Evolutionary conservation across 2,329 filamentous ascomycete genomes (phyloP).

Genomic region (Iodosphaeria phyllophila): DNA sequence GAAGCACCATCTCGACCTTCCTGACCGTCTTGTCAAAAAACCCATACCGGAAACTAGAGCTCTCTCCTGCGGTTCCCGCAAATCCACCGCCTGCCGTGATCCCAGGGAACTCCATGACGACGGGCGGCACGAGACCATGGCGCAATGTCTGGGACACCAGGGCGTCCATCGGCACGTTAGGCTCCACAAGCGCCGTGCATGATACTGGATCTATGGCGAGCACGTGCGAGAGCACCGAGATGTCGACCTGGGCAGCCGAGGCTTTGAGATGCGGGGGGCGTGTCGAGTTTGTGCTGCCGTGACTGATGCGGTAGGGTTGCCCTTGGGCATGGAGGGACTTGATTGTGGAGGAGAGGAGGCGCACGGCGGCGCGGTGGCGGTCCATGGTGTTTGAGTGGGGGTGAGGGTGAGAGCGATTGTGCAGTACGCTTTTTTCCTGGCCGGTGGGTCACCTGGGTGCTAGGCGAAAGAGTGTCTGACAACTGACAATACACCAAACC

Average conservation of each 20-base stretch:
- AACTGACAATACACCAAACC: too few species aligned
- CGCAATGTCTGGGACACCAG: conserved; percentile 46
- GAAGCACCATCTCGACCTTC: conserved; percentile 50
- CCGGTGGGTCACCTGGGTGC: too few species aligned
- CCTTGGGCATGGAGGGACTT: conserved; percentile 26
- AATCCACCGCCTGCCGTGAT: conserved; percentile 58
- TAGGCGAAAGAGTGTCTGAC: too few species aligned
- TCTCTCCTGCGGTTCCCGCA: conserved; percentile 54
- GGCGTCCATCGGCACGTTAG: conserved; percentile 58
- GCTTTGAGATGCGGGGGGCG: conserved; percentile 26
- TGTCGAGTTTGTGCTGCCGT: conserved; percentile 63
- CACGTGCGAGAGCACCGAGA: conserved; percentile 43
- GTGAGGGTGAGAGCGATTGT: too few species aligned
- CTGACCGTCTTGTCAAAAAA: conserved; percentile 51
- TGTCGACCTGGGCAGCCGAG: conserved; percentile 35
- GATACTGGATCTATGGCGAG: conserved; percentile 36
- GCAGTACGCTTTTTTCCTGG: too few species aligned
- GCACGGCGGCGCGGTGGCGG: conserved; percentile 27
- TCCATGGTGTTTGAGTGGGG: too few species aligned
- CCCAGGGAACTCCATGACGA: conserved; percentile 61
- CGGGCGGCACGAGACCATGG: conserved; percentile 48
- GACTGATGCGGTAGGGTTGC: conserved; percentile 53
- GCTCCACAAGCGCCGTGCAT: conserved; percentile 49
- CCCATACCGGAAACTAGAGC: conserved; percentile 48
- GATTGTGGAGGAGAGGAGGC: conserved; percentile 26